Conservation (phyloP, 495 filamentous ascomycete species). For the Mytilinidion resinicola region DNA sequence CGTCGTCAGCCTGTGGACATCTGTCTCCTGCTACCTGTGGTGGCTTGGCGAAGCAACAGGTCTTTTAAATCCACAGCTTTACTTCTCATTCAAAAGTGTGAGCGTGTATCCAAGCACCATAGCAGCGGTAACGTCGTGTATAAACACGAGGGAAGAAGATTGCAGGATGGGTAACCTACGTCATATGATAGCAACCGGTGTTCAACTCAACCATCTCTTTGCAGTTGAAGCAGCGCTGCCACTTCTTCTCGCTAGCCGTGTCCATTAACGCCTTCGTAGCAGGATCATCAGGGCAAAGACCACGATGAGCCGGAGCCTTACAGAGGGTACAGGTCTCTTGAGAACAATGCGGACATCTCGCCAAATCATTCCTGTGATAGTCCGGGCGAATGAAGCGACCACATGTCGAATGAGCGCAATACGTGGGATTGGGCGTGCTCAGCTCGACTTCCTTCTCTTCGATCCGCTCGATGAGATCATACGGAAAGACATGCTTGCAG, state of each 20-base stretch:
- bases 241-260: background rate
- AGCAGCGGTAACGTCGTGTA: too few relatives aligned
- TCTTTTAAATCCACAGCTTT: too few relatives aligned
- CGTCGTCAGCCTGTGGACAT: too few relatives aligned
- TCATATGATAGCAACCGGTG: constrained; percentile 15
- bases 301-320: background rate
- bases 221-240: constrained; percentile 28
- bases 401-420: background rate
- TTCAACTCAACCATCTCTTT: constrained; percentile 13
- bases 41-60: too few relatives aligned
- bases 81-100: too few relatives aligned
- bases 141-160: too few relatives aligned
- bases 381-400: constrained; percentile 20
- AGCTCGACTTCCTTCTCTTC: background rate
- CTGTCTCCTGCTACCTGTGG: too few relatives aligned
- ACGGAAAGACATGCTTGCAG: background rate
- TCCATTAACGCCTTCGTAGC: background rate
- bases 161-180: too few relatives aligned
- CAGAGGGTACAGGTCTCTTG: background rate
- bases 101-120: too few relatives aligned
- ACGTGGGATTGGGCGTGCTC: background rate
- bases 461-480: background rate
- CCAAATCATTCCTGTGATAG: constrained; percentile 4
- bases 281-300: background rate
- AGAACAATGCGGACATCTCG: background rate